Conservation (phyloP, 148 eudicot genomes). For the Selenicereus undatus region DNA sequence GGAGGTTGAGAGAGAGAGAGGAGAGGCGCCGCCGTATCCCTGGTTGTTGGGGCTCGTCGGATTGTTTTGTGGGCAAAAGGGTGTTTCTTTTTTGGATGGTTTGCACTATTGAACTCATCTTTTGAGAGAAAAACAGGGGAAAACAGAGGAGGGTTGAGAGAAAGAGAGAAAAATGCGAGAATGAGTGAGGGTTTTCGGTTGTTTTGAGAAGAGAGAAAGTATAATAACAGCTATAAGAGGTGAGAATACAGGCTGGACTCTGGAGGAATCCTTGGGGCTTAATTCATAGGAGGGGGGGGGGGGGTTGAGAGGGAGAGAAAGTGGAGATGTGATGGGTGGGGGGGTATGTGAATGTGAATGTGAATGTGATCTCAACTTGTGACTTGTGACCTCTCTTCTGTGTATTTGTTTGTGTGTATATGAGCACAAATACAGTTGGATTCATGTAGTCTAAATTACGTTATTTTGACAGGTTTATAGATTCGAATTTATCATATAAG, state of each 20-base stretch:
- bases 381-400: not conserved
- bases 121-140: slow-evolving; percentile 8
- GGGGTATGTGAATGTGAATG: not conserved
- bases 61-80: slow-evolving; percentile 5
- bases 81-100: slow-evolving; percentile 31
- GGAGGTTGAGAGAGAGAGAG: slow-evolving; percentile 49
- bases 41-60: slow-evolving; percentile 8
- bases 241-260: slow-evolving; percentile 5
- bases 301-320: not conserved
- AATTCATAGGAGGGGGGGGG: not conserved
- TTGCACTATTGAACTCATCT: slow-evolving; percentile 41
- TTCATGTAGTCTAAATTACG: not conserved
- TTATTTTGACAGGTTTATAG: too few relatives aligned
- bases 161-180: not conserved
- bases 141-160: slow-evolving; percentile 4
- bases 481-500: too few relatives aligned
- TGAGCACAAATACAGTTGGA: not conserved
- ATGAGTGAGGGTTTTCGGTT: not conserved
- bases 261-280: not conserved
- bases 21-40: slow-evolving; percentile 52
- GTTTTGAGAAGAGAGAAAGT: not conserved
- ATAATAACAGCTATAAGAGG: not conserved
- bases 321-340: not conserved
- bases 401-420: not conserved
- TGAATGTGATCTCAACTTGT: not conserved